phyloP scores from a whole-genome alignment of 306 rosid genomes.

The Arachis stenosperma region DNA sequence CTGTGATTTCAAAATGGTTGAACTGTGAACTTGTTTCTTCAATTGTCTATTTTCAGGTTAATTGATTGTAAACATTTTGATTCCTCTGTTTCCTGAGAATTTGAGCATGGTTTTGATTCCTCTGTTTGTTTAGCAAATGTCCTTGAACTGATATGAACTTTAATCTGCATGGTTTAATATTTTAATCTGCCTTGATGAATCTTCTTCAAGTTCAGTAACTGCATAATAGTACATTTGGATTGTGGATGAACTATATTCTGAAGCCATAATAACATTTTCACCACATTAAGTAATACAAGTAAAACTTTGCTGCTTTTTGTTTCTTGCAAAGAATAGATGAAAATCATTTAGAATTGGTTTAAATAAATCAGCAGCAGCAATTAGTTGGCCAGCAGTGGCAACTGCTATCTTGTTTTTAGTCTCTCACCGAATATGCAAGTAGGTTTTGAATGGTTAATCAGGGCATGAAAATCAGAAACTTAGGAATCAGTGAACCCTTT shows the following conservation, averaged over 20 bases:
- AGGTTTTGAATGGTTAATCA: not conserved
- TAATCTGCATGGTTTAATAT: no score
- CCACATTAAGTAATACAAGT: not conserved
- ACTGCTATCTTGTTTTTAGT: not conserved
- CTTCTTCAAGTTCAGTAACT: conserved; percentile 56
- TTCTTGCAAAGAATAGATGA: not conserved
- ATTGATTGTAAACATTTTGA: no score
- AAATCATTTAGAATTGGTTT: conserved; percentile 14
- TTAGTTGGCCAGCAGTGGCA: not conserved
- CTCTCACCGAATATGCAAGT: not conserved
- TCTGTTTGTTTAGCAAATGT: no score
- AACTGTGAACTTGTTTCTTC: no score
- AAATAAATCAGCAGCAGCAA: not conserved
- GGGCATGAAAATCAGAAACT: not conserved
- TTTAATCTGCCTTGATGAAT: conserved; percentile 49
- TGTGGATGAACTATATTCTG: no score
- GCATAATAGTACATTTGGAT: conserved; percentile 32
- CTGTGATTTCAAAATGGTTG: no score
- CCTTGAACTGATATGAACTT: no score
- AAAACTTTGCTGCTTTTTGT: not conserved
- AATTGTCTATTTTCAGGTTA: no score
- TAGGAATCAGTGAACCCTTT: conserved; percentile 15
- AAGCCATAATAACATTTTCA: not conserved
- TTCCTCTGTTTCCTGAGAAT: no score
- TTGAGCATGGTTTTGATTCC: no score